These are phyloP conservation scores for Fraxinus sp. DNA, from an alignment of 305 asterid genomes.

Conservation along the genomic window DNA sequence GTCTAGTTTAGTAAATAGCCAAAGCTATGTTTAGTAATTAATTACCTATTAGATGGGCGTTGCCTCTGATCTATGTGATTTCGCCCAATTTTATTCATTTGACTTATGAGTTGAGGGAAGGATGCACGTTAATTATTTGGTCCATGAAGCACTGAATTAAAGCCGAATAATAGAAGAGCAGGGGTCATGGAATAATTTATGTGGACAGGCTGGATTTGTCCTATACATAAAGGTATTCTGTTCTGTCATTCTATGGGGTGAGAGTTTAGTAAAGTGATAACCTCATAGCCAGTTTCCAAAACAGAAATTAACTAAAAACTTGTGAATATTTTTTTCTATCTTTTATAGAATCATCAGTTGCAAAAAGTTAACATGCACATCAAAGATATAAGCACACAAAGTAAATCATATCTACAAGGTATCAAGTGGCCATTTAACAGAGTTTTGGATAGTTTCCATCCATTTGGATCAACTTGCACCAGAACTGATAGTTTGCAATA, in stretches of 20 bases:
- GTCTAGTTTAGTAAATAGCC: slow-evolving; percentile 1
- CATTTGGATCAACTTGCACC: background rate
- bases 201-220: background rate
- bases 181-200: background rate
- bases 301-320: background rate
- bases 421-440: background rate
- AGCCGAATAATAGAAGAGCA: background rate
- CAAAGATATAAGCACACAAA: slow-evolving; percentile 32
- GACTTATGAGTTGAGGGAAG: background rate
- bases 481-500: background rate
- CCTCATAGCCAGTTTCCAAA: background rate
- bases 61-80: background rate
- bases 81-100: background rate
- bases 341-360: slow-evolving; percentile 91
- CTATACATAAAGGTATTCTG: background rate
- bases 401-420: slow-evolving; percentile 15
- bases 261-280: background rate
- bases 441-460: background rate
- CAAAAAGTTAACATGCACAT: slow-evolving; percentile 32
- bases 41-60: background rate
- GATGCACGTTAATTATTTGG: background rate
- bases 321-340: slow-evolving; percentile 57
- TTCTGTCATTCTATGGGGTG: background rate
- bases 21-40: background rate
- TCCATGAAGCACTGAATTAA: background rate